Base-by-base conservation (phyloP, 2,329 filamentous ascomycete species). In the Colletotrichum viniferum region DNA sequence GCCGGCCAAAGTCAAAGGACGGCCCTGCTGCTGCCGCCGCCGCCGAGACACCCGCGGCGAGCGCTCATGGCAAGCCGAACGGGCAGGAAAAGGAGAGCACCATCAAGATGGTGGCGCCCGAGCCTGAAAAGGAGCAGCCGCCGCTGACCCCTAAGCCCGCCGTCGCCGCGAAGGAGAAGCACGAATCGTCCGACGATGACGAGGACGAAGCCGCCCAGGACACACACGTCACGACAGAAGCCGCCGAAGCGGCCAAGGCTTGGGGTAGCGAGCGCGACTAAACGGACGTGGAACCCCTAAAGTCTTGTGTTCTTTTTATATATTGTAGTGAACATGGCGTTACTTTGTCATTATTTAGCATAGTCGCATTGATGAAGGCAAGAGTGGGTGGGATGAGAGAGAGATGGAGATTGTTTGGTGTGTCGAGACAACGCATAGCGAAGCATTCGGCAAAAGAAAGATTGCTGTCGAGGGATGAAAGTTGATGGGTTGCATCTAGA, bases 191-290 rank as follows among this genome's bases (percentile, higher is more conserved):
- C n/a, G 69, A 73, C 18, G 69, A 69, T 7, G 69, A 75, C 26
- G 63, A 76, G 5, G 69, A 72, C 26, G 69, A 52, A 36, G 56
- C 32, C 18, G 48, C 26, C n/a, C 63, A 69, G 62, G 69, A 75
- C 12, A 63, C 43, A 14, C 73, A 61, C 14, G 63, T 69, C 28
- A 76, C 34, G 56, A 65, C 73, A 62, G 73, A 71, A 48, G 73
- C 69, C 26, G 73, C 73, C 48, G 73, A 75, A 52, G 69, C 73
- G 58, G 73, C 73, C 26, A 75, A 69, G 64, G 73, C 73, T 28
- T 73, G 73, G 73, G 63, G 73, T 14, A 24, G 30, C 55, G 56
- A 56, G 34, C n/a, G 66, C 55, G 21, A 43, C 66, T 69, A 26
- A 69, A 56, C 43, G n/a, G 60, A 24, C 12, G 14, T 9, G 5